phyloP scores from a whole-genome alignment of 2,329 filamentous ascomycete genomes.

The Colletotrichum cereale region DNA sequence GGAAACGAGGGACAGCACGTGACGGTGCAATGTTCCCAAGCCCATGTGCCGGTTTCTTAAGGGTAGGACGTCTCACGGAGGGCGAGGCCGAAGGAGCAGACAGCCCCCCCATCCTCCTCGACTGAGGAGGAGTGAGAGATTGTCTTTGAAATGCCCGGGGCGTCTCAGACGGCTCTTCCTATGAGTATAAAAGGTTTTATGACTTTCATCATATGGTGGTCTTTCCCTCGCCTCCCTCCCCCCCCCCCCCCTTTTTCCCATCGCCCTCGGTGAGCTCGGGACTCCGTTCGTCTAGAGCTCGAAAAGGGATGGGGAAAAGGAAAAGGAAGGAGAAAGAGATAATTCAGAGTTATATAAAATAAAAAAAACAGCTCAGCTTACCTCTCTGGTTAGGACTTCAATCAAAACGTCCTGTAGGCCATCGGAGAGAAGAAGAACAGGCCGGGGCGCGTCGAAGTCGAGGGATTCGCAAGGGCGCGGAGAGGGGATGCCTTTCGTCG shows the following conservation, averaged over 20 bases:
- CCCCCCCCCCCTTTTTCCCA: no score
- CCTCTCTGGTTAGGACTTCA: background rate
- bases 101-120: background rate
- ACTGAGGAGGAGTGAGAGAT: no score
- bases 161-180: constrained; percentile 64
- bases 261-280: no score
- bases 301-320: background rate
- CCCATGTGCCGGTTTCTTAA: constrained; percentile 22
- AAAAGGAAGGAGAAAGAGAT: no score
- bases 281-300: background rate
- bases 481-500: background rate
- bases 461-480: no score
- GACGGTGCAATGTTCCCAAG: constrained; percentile 48
- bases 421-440: background rate
- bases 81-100: constrained; percentile 40
- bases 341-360: no score
- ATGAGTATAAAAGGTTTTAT: constrained; percentile 54
- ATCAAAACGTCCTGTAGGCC: background rate
- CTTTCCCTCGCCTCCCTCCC: background rate
- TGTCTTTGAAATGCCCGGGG: constrained; percentile 27
- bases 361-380: background rate
- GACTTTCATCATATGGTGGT: constrained; percentile 53
- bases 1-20: constrained; percentile 46
- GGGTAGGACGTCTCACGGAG: constrained; percentile 17
- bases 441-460: background rate